phyloP scores from a whole-genome alignment of 2,329 filamentous ascomycete genomes.

The Parasarocladium wereldwijsianum region DNA sequence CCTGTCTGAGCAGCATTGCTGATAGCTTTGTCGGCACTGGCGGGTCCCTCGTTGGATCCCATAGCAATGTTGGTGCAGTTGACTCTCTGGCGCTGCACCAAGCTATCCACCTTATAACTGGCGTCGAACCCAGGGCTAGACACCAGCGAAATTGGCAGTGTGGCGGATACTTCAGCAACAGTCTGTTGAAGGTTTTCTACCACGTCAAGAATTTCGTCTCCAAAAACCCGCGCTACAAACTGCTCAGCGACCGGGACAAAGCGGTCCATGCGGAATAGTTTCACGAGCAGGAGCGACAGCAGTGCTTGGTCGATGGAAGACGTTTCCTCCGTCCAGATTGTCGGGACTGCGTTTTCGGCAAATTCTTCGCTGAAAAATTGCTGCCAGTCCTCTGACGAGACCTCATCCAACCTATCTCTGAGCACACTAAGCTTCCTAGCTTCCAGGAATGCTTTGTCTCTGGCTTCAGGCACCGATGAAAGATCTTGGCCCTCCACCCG shows the following conservation, averaged over 20 bases:
- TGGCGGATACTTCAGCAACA: slow-evolving; percentile 69
- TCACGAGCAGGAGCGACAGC: slow-evolving; percentile 75
- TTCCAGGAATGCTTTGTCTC: slow-evolving; percentile 52
- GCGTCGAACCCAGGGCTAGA: slow-evolving; percentile 96
- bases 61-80: slow-evolving; percentile 96
- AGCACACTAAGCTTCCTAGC: slow-evolving; percentile 58
- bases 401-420: slow-evolving; percentile 53
- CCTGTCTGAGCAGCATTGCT: slow-evolving; percentile 81
- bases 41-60: slow-evolving; percentile 90
- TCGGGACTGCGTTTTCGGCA: slow-evolving; percentile 71
- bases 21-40: slow-evolving; percentile 90
- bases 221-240: slow-evolving; percentile 81
- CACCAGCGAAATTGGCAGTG: slow-evolving; percentile 76
- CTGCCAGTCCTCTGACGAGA: slow-evolving; percentile 56
- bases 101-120: slow-evolving; percentile 93
- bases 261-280: slow-evolving; percentile 87
- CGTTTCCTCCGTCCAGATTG: slow-evolving; percentile 50
- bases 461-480: slow-evolving; percentile 49
- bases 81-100: slow-evolving; percentile 72
- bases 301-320: slow-evolving; percentile 62
- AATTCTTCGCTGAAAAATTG: slow-evolving; percentile 74
- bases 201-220: slow-evolving; percentile 65
- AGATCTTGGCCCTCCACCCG: slow-evolving; percentile 64
- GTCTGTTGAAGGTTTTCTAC: slow-evolving; percentile 77
- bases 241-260: slow-evolving; percentile 86